These are phyloP conservation scores for Coniophora puteana DNA, from an alignment of 1,284 basidiomycete species.

Conservation along the genomic window DNA sequence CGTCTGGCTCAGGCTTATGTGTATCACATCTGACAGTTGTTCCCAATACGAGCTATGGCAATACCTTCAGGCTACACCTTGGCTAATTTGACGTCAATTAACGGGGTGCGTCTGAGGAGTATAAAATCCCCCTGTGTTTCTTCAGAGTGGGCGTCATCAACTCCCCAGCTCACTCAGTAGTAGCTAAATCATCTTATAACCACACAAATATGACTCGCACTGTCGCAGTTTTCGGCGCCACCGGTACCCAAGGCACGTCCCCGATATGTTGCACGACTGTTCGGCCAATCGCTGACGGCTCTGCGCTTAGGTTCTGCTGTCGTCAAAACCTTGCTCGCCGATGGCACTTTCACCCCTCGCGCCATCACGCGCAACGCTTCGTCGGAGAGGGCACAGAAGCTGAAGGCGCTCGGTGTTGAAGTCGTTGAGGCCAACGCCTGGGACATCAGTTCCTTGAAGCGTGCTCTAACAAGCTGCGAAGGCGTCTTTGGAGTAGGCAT, in stretches of 20 bases:
- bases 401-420: slow-evolving; percentile 27
- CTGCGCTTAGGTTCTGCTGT: slow-evolving; percentile 20
- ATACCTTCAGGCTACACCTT: no score
- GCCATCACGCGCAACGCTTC: slow-evolving; percentile 27
- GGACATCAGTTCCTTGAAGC: slow-evolving; percentile 25
- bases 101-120: no score
- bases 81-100: no score
- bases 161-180: not conserved
- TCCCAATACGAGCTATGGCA: no score
- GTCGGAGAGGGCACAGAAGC: slow-evolving; percentile 22
- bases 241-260: slow-evolving; percentile 18
- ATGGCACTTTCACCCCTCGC: slow-evolving; percentile 29
- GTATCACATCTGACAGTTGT: no score
- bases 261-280: not conserved
- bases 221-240: slow-evolving; percentile 22
- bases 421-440: slow-evolving; percentile 30
- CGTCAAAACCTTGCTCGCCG: slow-evolving; percentile 24
- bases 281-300: not conserved
- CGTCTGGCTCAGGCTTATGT: no score
- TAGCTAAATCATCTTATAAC: not conserved
- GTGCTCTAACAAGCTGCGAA: slow-evolving; percentile 32
- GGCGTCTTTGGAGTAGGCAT: slow-evolving; percentile 34
- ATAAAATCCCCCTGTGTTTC: no score
- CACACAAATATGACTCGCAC: slow-evolving; percentile 16
- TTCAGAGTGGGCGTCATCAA: no score